Percentiles rank a stretch among this genome's conserved stretches.
These are phyloP conservation scores for Xerocomellus chrysenteron DNA, from an alignment of 768 basidiomycete genomes.

Conservation along the genomic window DNA sequence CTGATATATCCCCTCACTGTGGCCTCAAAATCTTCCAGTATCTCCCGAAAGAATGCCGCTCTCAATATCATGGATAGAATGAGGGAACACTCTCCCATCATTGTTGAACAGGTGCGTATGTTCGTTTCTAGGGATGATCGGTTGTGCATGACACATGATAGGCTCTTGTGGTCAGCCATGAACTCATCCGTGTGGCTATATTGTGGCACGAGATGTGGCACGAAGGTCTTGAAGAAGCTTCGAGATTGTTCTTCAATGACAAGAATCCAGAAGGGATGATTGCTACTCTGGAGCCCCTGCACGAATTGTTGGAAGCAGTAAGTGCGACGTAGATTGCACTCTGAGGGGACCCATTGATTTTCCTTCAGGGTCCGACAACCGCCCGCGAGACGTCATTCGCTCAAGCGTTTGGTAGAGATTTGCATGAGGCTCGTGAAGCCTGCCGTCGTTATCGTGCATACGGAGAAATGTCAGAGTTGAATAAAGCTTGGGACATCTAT, in stretches of 20 bases:
- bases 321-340: conserved; percentile 21
- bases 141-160: conserved; percentile 28
- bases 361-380: conserved; percentile 81
- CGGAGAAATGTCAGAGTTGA: conserved; percentile 85
- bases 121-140: not conserved
- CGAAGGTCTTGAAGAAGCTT: conserved; percentile 97
- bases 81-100: conserved; percentile 82
- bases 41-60: conserved; percentile 78
- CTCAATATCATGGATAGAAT: conserved; percentile 86
- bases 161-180: conserved; percentile 87
- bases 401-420: conserved; percentile 90
- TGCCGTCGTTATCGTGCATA: conserved; percentile 83
- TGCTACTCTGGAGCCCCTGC: conserved; percentile 84
- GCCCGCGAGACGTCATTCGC: conserved; percentile 92
- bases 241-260: conserved; percentile 93
- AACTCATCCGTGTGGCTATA: conserved; percentile 95
- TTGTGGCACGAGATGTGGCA: conserved; percentile 99
- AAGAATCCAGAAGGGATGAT: conserved; percentile 98
- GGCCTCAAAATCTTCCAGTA: conserved; percentile 92
- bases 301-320: conserved; percentile 87
- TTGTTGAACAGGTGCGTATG: conserved; percentile 79
- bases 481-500: conserved; percentile 99
- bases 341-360: conserved; percentile 1
- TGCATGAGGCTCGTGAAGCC: conserved; percentile 89
- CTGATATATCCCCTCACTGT: conserved; percentile 95